Percentiles rank a stretch among this genome's conserved stretches.
These are phyloP conservation scores for Neurospora sublineolata DNA, from an alignment of 495 filamentous ascomycete genomes.

Conservation along the genomic window DNA sequence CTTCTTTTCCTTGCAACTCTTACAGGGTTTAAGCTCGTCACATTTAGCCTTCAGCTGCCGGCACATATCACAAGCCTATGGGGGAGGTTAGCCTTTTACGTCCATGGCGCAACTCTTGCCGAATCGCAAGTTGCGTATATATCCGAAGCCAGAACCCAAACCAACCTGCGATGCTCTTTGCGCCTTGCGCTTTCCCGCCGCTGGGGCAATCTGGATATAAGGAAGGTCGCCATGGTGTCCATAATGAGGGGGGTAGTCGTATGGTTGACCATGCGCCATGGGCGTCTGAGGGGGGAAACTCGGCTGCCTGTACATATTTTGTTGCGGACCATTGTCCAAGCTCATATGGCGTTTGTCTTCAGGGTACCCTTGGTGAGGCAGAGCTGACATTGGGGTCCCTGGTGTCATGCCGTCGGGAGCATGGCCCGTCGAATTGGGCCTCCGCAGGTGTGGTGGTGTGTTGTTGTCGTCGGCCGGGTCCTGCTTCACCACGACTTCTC, in stretches of 20 bases:
- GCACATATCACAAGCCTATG: slow-evolving; percentile 58
- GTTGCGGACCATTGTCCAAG: slow-evolving; percentile 29
- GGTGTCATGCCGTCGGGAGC: slow-evolving; percentile 26
- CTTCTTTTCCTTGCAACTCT: slow-evolving; percentile 44
- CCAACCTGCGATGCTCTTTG: slow-evolving; percentile 41
- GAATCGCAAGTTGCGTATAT: not conserved
- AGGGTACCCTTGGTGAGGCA: slow-evolving; percentile 22
- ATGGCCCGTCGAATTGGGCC: slow-evolving; percentile 33
- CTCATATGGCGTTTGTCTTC: slow-evolving; percentile 37
- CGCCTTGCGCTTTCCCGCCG: slow-evolving; percentile 37
- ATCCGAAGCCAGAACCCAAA: not conserved
- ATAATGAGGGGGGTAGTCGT: slow-evolving; percentile 29
- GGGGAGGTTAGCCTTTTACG: slow-evolving; percentile 14
- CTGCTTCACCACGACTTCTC: slow-evolving; percentile 39
- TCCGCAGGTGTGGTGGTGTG: slow-evolving; percentile 32
- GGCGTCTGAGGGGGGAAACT: slow-evolving; percentile 36
- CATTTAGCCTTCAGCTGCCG: slow-evolving; percentile 61
- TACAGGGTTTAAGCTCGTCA: slow-evolving; percentile 52
- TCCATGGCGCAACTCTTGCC: not conserved
- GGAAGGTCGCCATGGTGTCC: slow-evolving; percentile 13
- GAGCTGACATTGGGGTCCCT: slow-evolving; percentile 21
- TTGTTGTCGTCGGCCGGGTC: slow-evolving; percentile 34
- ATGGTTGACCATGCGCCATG: slow-evolving; percentile 31
- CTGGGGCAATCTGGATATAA: slow-evolving; percentile 25
- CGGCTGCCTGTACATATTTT: slow-evolving; percentile 28